These are phyloP conservation scores for Clavispora santaluciae DNA, from an alignment of 805 yeast genomes.

Conservation along the genomic window DNA sequence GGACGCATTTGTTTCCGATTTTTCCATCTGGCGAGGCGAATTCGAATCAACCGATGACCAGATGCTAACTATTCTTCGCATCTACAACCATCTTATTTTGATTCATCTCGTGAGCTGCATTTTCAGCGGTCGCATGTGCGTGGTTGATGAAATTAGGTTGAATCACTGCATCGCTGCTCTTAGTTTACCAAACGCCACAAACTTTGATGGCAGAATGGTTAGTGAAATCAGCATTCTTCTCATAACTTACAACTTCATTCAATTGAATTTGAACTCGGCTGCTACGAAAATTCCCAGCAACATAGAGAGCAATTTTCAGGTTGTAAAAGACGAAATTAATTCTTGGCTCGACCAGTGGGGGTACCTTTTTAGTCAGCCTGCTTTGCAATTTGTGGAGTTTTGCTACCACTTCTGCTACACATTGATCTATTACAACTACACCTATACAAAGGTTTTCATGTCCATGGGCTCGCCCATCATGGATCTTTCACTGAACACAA, in stretches of 20 bases:
- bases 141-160: slow-evolving; percentile 55
- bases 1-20: slow-evolving; percentile 4
- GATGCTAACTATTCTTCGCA: slow-evolving; percentile 52
- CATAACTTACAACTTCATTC: slow-evolving; percentile 55
- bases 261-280: slow-evolving; percentile 24
- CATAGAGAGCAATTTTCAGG: slow-evolving; percentile 21
- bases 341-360: slow-evolving; percentile 69
- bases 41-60: slow-evolving; percentile 42
- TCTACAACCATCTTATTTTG: slow-evolving; percentile 68
- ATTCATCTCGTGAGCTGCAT: slow-evolving; percentile 66
- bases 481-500: slow-evolving; percentile 16
- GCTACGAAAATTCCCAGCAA: slow-evolving; percentile 7
- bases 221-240: slow-evolving; percentile 64
- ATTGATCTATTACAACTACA: slow-evolving; percentile 42
- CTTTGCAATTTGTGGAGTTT: slow-evolving; percentile 68
- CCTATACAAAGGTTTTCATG: slow-evolving; percentile 12
- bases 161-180: slow-evolving; percentile 56
- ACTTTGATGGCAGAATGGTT: slow-evolving; percentile 79
- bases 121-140: slow-evolving; percentile 59
- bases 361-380: slow-evolving; percentile 62
- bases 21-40: slow-evolving; percentile 29
- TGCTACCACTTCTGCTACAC: slow-evolving; percentile 61
- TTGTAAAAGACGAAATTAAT: slow-evolving; percentile 45
- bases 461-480: slow-evolving; percentile 4
- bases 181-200: slow-evolving; percentile 56